phyloP scores from a whole-genome alignment of 1,284 basidiomycete genomes.

The Ceratobasidium sp. region DNA sequence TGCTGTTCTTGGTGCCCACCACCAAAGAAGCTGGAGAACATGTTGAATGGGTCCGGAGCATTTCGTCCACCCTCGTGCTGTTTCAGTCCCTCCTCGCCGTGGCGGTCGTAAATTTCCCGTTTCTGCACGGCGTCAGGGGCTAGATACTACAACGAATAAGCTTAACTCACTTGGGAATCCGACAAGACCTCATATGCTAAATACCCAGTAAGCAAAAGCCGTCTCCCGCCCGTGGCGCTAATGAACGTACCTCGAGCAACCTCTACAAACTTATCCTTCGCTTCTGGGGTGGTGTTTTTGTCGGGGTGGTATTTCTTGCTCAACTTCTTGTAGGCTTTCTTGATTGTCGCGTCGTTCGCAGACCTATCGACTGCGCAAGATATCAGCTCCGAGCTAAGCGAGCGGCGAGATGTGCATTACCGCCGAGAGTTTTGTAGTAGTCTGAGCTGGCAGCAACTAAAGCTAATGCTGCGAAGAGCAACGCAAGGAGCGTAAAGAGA shows the following conservation, averaged over 20 bases:
- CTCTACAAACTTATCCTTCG: conserved; percentile 89
- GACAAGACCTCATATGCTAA: conserved; percentile 94
- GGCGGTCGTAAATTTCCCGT: conserved; percentile 90
- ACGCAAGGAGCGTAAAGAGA: conserved; percentile 17
- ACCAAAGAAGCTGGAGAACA: conserved; percentile 94
- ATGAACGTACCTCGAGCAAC: conserved; percentile 80
- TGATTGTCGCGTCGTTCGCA: conserved; percentile 88
- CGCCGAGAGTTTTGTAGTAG: conserved; percentile 80
- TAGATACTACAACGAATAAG: not conserved
- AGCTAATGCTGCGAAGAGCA: conserved; percentile 40
- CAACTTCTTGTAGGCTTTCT: conserved; percentile 90
- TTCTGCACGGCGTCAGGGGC: conserved; percentile 65
- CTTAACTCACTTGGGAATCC: conserved; percentile 73
- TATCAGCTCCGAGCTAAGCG: not conserved
- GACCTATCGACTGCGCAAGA: conserved; percentile 73
- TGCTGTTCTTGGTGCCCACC: conserved; percentile 77
- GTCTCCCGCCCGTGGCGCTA: conserved; percentile 7
- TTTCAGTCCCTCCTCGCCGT: conserved; percentile 93
- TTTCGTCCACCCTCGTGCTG: conserved; percentile 74
- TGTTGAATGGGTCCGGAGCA: conserved; percentile 89
- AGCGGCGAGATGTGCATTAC: conserved; percentile 58
- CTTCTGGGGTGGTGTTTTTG: conserved; percentile 88
- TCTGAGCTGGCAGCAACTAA: conserved; percentile 66
- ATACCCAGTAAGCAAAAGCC: conserved; percentile 13
- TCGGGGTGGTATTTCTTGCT: conserved; percentile 94